Evolutionary conservation across 441 rosid species (phyloP), one percentile per base, ranked within the genome.

Genomic region (Erodium texanum): DNA sequence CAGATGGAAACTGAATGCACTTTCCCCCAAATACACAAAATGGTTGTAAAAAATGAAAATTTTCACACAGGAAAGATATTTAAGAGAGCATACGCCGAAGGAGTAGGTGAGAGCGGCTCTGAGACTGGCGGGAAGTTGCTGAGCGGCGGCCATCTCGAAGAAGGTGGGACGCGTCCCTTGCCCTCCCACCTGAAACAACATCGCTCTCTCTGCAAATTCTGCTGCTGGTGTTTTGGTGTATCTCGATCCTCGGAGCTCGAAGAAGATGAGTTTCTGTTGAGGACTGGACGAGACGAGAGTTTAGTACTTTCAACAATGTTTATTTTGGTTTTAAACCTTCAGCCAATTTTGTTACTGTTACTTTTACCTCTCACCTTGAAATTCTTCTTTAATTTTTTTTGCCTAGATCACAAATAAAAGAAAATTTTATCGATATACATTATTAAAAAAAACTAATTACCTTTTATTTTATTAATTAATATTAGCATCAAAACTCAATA

Each of bases 61-160:
- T 27, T 27, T 23, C 19, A 12, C 2, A 56, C 24, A 18, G 18
- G 2, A 0, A 12, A 34, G 24, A 36, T 29, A 1, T 7, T 12
- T 0, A 14, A 38, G 23, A 50, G 15, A 20, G 38, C 71, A 71
- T 85, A 94, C 99, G 70, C 99, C 99, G 64, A 89, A 75, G 24
- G 99, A 94, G 76, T 94, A 94, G 36, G 98, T 86, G 66, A 94
- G 89, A 71, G 99, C 99, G 32, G 94, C 92, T 0, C 99, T 97
- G 69, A 94, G 92, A 81, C 99, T 94, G 79, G 96, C 84, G 10
- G 99, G 99, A 52, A 94, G 98, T 73, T 94, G 99, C 67, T 94
- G 99, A 63, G 99, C 99, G 1, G 99, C 99, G 68, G 97, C 92
- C 98, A 93, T 88, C 89, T 87, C 97, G 75, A 93, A 94, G 92